phyloP scores from a whole-genome alignment of 345 rosid species.

The Eutrema japonicum region DNA sequence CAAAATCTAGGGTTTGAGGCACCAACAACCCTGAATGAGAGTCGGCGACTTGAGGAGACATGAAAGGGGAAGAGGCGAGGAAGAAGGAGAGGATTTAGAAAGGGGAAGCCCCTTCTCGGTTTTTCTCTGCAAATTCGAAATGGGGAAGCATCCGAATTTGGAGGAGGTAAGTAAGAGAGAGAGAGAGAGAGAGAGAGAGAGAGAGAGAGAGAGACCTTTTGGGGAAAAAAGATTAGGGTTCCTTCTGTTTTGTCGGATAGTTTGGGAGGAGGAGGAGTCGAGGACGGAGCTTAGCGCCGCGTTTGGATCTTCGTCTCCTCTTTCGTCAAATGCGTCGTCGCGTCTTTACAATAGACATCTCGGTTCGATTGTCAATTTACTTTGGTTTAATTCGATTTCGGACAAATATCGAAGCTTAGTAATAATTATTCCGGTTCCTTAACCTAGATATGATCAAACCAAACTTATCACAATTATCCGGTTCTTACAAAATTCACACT shows the following conservation, averaged over 20 bases:
- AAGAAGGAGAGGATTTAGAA: constrained; percentile 59
- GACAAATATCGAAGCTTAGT: constrained; percentile 1
- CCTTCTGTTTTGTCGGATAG: constrained; percentile 37
- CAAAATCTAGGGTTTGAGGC: constrained; percentile 54
- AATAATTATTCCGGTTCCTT: constrained; percentile 1
- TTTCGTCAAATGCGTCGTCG: constrained; percentile 38
- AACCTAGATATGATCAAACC: neutral
- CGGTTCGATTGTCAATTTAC: constrained; percentile 26
- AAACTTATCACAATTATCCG: neutral
- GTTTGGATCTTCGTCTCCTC: constrained; percentile 41
- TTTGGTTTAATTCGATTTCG: constrained; percentile 28
- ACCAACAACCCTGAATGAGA: constrained; percentile 55
- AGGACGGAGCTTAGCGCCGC: constrained; percentile 44
- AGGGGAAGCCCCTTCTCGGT: constrained; percentile 49
- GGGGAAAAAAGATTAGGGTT: constrained; percentile 42
- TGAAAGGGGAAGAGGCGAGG: constrained; percentile 54
- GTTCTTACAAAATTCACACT: neutral
- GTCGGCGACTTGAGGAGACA: constrained; percentile 79
- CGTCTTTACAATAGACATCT: constrained; percentile 27
- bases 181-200: constrained; percentile 2
- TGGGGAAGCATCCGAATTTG: constrained; percentile 53
- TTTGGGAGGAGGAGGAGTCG: constrained; percentile 33
- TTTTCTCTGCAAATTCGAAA: constrained; percentile 47
- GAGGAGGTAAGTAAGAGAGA: constrained; percentile 30
- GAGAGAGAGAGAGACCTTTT: constrained; percentile 16